phyloP scores from a whole-genome alignment of 495 filamentous ascomycete genomes.

The Aspergillus panamensis region DNA sequence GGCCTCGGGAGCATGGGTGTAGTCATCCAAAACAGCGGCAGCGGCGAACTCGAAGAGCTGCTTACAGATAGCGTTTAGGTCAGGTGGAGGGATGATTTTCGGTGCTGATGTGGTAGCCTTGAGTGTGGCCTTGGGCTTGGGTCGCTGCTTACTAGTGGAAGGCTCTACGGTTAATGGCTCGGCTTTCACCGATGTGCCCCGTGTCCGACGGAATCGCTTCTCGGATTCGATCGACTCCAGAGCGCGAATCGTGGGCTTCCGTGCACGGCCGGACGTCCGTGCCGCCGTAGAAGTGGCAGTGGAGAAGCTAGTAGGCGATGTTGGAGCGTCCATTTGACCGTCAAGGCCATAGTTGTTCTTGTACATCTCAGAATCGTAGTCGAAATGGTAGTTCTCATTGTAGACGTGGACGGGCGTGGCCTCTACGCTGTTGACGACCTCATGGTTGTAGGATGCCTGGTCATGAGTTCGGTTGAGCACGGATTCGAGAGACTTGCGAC shows the following conservation, averaged over 20 bases:
- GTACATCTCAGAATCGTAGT: slow-evolving; percentile 26
- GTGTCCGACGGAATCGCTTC: slow-evolving; percentile 23
- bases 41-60: slow-evolving; percentile 29
- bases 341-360: slow-evolving; percentile 27
- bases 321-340: slow-evolving; percentile 24
- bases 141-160: too few relatives aligned
- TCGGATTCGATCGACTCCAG: slow-evolving; percentile 36
- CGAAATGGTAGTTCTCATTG: slow-evolving; percentile 17
- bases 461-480: slow-evolving; percentile 4
- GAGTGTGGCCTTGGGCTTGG: neutral
- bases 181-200: slow-evolving; percentile 10
- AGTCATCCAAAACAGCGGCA: slow-evolving; percentile 25
- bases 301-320: slow-evolving; percentile 32
- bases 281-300: slow-evolving; percentile 22
- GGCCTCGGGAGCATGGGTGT: slow-evolving; percentile 18
- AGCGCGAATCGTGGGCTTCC: slow-evolving; percentile 41
- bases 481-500: slow-evolving; percentile 21
- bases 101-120: neutral
- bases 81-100: neutral
- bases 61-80: slow-evolving; percentile 18
- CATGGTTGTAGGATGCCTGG: neutral
- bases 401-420: slow-evolving; percentile 16
- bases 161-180: neutral
- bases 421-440: slow-evolving; percentile 9
- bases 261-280: slow-evolving; percentile 33